Percentiles rank a stretch among this genome's conserved stretches.
phyloP scores from a whole-genome alignment of 73 alveolate species.

The Strombidium stylifer region DNA sequence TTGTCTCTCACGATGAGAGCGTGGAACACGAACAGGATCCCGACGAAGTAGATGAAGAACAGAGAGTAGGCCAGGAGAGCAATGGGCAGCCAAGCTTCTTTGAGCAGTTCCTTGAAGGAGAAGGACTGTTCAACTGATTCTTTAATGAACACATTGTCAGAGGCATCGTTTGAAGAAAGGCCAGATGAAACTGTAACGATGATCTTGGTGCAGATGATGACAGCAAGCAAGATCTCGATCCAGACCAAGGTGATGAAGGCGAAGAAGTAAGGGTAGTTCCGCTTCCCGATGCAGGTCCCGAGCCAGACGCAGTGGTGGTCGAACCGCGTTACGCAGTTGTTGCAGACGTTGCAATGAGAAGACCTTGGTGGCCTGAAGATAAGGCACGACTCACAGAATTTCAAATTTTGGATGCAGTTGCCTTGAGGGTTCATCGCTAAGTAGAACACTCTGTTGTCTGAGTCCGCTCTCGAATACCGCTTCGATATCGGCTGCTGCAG shows the following conservation, averaged over 20 bases:
- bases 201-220: neutral
- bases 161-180: neutral
- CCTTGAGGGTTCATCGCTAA: neutral
- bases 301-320: slow-evolving; percentile 94
- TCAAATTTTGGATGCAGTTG: slow-evolving; percentile 11
- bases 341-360: slow-evolving; percentile 86
- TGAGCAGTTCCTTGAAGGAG: neutral
- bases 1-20: neutral
- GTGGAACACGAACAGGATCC: slow-evolving; percentile 14
- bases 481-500: slow-evolving; percentile 5
- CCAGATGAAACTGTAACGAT: neutral
- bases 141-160: no score
- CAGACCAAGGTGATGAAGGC: no score
- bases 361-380: slow-evolving; percentile 89
- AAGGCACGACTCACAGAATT: slow-evolving; percentile 79
- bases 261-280: slow-evolving; percentile 72
- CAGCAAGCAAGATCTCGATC: neutral
- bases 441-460: no score
- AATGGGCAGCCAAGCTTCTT: neutral
- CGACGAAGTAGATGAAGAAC: slow-evolving; percentile 8
- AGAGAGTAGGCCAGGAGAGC: neutral
- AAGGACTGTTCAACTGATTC: neutral
- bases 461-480: neutral
- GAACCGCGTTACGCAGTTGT: slow-evolving; percentile 83
- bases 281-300: slow-evolving; percentile 89